Conservation (phyloP, 345 rosid species). For the Capsella bursapastoris region DNA sequence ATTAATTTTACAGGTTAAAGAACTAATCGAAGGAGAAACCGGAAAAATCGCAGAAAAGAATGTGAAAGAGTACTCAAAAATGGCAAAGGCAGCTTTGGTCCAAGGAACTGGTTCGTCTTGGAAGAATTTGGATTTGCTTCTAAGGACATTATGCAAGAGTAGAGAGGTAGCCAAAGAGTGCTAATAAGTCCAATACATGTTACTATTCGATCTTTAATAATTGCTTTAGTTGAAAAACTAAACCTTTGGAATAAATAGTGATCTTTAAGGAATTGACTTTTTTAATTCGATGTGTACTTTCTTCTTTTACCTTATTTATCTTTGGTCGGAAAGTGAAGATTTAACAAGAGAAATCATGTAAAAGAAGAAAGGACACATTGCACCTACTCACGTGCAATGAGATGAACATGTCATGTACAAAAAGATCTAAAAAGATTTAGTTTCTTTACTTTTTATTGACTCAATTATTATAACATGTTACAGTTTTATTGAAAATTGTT, state of each 20-base stretch:
- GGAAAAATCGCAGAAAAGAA: conserved; percentile 54
- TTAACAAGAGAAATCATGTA: neutral
- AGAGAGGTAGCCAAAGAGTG: too few relatives aligned
- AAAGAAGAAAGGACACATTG: neutral
- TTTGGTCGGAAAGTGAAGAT: neutral
- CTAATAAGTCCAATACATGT: too few relatives aligned
- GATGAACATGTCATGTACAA: neutral
- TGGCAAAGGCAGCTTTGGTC: conserved; percentile 61
- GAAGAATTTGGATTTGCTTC: conserved; percentile 52
- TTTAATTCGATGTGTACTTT: neutral
- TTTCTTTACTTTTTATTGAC: neutral
- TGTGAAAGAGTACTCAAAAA: conserved; percentile 48
- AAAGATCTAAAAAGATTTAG: neutral
- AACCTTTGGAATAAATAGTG: too few relatives aligned
- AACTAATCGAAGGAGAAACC: conserved; percentile 70
- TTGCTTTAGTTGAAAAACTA: too few relatives aligned
- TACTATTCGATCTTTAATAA: too few relatives aligned
- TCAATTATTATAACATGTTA: neutral
- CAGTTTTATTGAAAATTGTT: neutral
- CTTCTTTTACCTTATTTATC: neutral
- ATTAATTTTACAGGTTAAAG: conserved; percentile 43
- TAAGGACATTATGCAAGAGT: conserved; percentile 42
- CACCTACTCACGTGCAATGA: neutral
- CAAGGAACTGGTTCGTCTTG: conserved; percentile 67
- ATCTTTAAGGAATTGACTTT: too few relatives aligned